phyloP scores from a whole-genome alignment of 169 alveolate genomes.

The Pseudocohnilembus persalinus region DNA sequence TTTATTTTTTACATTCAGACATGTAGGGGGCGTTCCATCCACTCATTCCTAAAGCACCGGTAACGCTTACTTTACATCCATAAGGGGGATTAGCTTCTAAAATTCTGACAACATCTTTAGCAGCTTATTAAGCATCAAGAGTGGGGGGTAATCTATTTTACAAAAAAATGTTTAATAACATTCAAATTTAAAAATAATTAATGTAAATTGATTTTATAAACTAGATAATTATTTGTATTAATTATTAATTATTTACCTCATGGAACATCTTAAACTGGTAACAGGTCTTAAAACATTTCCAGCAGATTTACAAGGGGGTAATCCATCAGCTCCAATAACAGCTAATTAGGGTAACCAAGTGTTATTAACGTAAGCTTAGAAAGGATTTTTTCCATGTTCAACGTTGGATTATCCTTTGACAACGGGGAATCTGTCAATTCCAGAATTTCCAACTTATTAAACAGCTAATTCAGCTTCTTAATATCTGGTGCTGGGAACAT shows the following conservation, averaged over 20 bases:
- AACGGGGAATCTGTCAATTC: not conserved
- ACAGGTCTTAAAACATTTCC: conserved; percentile 57
- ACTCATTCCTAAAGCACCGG: not conserved
- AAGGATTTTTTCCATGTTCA: conserved; percentile 8
- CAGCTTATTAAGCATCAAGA: conserved; percentile 34
- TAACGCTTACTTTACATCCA: conserved; percentile 19
- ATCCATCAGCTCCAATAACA: conserved; percentile 41
- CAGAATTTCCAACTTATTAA: conserved; percentile 1
- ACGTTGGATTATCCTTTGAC: not conserved
- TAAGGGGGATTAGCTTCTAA: conserved; percentile 35
- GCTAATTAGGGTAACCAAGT: conserved; percentile 21
- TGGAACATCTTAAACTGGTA: conserved; percentile 43
- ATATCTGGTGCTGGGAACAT: conserved; percentile 37
- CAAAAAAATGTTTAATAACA: no score
- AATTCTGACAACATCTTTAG: conserved; percentile 20
- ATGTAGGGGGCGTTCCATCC: not conserved
- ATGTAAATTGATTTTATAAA: not conserved
- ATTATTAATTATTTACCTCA: conserved; percentile 4
- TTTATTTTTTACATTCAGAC: not conserved
- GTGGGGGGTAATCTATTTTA: conserved; percentile 42
- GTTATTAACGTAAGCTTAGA: conserved; percentile 15
- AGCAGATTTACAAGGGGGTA: conserved; percentile 47
- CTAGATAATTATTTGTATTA: not conserved
- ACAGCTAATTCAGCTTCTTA: conserved; percentile 49
- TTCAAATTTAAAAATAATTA: no score